Evolutionary conservation across 352 stramenopile species (phyloP), one percentile per base, ranked within the genome.

Genomic region (Phytopythium ostracodes): DNA sequence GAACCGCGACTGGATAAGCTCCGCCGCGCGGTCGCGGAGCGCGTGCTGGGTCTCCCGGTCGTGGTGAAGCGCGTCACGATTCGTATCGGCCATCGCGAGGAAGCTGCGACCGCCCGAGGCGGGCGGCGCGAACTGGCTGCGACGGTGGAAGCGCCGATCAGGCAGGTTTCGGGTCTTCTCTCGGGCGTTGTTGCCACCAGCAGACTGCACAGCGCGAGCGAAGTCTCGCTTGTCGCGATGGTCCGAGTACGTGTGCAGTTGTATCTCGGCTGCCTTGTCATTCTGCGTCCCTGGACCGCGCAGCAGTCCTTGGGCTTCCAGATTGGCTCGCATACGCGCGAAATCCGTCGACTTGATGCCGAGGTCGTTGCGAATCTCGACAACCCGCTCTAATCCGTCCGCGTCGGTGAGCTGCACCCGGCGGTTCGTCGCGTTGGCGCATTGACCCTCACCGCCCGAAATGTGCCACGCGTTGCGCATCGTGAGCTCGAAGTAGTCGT

Each of bases 401-500:
- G 62, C 65, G 10, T 77, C 50, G 0, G 83, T 89, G 17, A 89
- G 71, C 6, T 89, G 71, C 46, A 92, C 77, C 40, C 84, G 80
- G 20, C 78, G 75, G n/a, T 80, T 85, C 33, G 75, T 87, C 12
- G 71, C 79, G 72, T 89, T 93, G n/a, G 78, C 77, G n/a, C 65
- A 71, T 44, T 67, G 69, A 2, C 81, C 87, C 2, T 71, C 59
- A 17, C 87, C 87, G 17, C 87, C 87, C 2, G 73, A 80, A 18
- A 96, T 84, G 57, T 89, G 77, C 80, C 80, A 89, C 8, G 77
- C 81, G 62, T 96, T 97, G 59, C 87, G 85, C 68, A 98, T 91
- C 84, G 97, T 96, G 52, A 94, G 71, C 72, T 97, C 89, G 63
- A 98, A 98, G 63, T 97, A 97, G 44, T 97, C 88, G 66, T 98